phyloP scores from a whole-genome alignment of 352 stramenopile genomes.

The Pelagophyceae sp. region DNA sequence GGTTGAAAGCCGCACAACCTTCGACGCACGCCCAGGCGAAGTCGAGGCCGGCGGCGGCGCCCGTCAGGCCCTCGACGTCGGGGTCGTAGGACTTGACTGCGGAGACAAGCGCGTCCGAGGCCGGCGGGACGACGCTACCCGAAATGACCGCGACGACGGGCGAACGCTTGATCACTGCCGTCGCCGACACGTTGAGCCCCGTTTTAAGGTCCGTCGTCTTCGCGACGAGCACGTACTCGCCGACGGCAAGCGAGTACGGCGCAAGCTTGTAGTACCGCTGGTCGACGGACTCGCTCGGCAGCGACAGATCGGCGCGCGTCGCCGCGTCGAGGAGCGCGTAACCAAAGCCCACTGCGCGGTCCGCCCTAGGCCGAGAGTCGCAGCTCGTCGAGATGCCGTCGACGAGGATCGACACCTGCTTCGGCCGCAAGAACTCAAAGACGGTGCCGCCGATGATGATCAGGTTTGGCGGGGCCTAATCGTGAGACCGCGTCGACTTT shows the following conservation, averaged over 20 bases:
- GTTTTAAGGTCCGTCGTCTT: background rate
- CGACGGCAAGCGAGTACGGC: background rate
- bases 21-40: background rate
- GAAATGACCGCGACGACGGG: background rate
- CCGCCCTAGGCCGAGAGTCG: background rate
- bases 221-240: background rate
- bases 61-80: background rate
- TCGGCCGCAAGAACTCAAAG: background rate
- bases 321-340: background rate
- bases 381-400: background rate
- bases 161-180: background rate
- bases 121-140: background rate
- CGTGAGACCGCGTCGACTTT: too few relatives aligned
- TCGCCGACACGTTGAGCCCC: background rate
- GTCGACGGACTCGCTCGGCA: background rate
- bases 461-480: background rate
- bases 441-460: background rate
- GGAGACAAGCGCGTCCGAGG: background rate
- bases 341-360: background rate
- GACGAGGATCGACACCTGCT: background rate
- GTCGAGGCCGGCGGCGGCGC: background rate
- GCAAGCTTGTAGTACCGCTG: background rate
- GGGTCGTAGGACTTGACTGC: background rate
- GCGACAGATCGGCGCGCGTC: background rate
- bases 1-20: background rate